Percentiles rank a stretch among this genome's conserved stretches.
These are phyloP conservation scores for Ploettnerulaceae sp. DNA, from an alignment of 2,329 filamentous ascomycete species.

Conservation along the genomic window DNA sequence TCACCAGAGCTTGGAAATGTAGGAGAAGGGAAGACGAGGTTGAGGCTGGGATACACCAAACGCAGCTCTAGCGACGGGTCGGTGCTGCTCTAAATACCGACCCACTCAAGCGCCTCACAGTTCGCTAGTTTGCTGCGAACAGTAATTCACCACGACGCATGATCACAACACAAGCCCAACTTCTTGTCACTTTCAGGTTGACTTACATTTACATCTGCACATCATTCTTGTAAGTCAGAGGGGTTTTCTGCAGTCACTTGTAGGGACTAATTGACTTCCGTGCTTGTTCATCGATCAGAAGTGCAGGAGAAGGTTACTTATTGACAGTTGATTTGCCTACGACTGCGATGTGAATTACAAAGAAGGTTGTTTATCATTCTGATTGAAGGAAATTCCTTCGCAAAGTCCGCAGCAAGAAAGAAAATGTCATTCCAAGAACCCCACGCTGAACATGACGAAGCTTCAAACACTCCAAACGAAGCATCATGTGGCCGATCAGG, in stretches of 20 bases:
- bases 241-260: constrained; percentile 6
- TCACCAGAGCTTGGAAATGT: constrained; percentile 4
- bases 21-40: constrained; percentile 5
- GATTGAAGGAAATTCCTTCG: constrained; percentile 27
- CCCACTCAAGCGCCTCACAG: constrained; percentile 10
- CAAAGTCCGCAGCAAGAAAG: constrained; percentile 25
- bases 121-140: constrained; percentile 10
- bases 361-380: constrained; percentile 31
- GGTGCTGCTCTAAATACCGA: constrained; percentile 1
- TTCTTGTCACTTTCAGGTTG: constrained; percentile 14
- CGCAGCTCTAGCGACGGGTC: neutral
- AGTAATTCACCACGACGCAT: constrained; percentile 8
- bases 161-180: constrained; percentile 10
- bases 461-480: constrained; percentile 28
- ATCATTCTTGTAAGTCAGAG: constrained; percentile 20
- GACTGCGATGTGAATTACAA: constrained; percentile 28
- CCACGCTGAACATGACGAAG: constrained; percentile 27
- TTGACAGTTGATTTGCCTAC: constrained; percentile 19
- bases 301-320: constrained; percentile 13
- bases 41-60: constrained; percentile 9
- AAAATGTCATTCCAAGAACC: constrained; percentile 21
- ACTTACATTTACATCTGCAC: constrained; percentile 13
- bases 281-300: constrained; percentile 3
- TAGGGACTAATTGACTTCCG: constrained; percentile 11
- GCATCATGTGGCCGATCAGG: constrained; percentile 28